A percentile compares a stretch with the other conserved stretches of the same genome.
These are phyloP conservation scores for Phalaenopsis aphrodite DNA, from an alignment of 106 monocot genomes.

Conservation along the genomic window DNA sequence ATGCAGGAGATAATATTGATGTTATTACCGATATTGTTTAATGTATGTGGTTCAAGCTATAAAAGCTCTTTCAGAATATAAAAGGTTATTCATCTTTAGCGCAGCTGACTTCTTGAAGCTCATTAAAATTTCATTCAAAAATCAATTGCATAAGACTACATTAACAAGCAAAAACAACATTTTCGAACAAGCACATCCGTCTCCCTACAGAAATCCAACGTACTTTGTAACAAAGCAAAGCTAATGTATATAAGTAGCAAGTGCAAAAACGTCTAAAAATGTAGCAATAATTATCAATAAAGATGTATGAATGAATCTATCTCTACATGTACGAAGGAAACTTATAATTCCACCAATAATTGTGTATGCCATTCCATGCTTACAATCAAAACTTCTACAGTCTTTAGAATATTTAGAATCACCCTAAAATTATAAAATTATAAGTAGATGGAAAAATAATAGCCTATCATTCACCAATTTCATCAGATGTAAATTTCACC, in stretches of 20 bases:
- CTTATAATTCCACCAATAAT: neutral
- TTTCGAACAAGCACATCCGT: too few species aligned
- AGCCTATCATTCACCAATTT: neutral
- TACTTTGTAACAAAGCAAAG: too few species aligned
- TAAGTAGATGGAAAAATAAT: neutral
- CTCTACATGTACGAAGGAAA: neutral
- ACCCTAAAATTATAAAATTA: neutral
- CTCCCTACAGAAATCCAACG: too few species aligned
- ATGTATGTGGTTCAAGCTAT: too few species aligned
- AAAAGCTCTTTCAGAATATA: too few species aligned
- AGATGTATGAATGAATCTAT: neutral
- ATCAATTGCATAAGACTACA: too few species aligned
- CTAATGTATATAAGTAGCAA: neutral
- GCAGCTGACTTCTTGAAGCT: too few species aligned
- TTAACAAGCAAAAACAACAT: too few species aligned
- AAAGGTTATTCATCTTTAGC: too few species aligned
- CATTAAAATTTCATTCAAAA: too few species aligned
- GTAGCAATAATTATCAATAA: neutral
- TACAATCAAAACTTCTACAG: neutral
- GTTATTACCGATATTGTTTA: too few species aligned
- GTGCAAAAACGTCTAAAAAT: neutral
- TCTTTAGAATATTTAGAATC: neutral
- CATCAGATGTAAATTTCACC: slow-evolving; percentile 24
- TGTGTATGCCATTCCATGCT: neutral
- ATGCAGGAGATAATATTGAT: too few species aligned